Percentiles rank a stretch among this genome's conserved stretches.
These are phyloP conservation scores for Claviceps purpurea DNA, from an alignment of 2,329 filamentous ascomycete species.

Conservation along the genomic window DNA sequence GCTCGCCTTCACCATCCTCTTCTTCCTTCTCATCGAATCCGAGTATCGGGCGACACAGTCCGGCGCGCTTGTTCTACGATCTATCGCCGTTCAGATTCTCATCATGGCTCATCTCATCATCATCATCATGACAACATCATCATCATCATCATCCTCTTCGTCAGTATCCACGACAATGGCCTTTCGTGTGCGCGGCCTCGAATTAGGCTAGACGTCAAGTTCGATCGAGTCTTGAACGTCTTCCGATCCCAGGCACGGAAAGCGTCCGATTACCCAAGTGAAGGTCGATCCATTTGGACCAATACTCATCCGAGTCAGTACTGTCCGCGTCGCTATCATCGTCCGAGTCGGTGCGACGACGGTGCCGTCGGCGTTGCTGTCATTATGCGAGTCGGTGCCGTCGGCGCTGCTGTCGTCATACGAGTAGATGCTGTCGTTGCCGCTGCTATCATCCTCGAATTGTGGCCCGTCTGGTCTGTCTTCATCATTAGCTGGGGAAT, in stretches of 20 bases:
- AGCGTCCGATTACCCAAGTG: background rate
- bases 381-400: too few species aligned
- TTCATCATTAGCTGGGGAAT: background rate
- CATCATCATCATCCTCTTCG: background rate
- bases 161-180: constrained; percentile 16
- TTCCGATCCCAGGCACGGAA: constrained; percentile 3
- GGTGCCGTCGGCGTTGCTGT: background rate
- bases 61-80: background rate
- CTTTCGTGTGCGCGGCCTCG: constrained; percentile 14
- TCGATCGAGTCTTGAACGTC: constrained; percentile 5
- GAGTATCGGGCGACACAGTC: background rate
- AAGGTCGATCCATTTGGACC: constrained; percentile 27
- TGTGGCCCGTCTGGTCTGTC: too few species aligned
- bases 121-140: constrained; percentile 16
- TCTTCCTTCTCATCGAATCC: constrained; percentile 2
- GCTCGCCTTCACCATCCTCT: too few species aligned
- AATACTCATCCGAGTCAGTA: constrained; percentile 18
- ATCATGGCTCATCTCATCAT: constrained; percentile 13
- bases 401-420: too few species aligned
- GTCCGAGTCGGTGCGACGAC: background rate
- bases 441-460: too few species aligned
- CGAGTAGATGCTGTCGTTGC: too few species aligned
- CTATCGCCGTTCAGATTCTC: constrained; percentile 5
- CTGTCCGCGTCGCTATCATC: constrained; percentile 5
- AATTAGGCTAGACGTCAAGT: background rate